Conservation (phyloP, 768 basidiomycete genomes). For the Suillus bovinus region DNA sequence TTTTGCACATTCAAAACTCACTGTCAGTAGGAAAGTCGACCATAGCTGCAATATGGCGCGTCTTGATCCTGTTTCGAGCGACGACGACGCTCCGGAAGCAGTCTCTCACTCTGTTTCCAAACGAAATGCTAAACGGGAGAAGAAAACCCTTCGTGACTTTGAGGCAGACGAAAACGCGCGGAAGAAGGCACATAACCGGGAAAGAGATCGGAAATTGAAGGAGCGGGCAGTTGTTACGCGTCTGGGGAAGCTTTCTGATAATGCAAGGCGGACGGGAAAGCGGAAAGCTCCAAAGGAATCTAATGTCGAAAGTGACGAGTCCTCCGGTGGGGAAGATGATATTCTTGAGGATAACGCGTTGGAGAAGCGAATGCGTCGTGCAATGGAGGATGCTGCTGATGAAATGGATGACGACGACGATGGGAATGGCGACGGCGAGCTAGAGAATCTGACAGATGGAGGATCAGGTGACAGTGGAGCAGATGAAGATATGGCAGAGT, state of each 20-base stretch:
- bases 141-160: slow-evolving; percentile 38
- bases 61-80: slow-evolving; percentile 22
- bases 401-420: slow-evolving; percentile 24
- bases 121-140: slow-evolving; percentile 37
- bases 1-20: neutral
- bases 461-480: slow-evolving; percentile 21
- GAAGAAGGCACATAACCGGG: slow-evolving; percentile 46
- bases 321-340: slow-evolving; percentile 21
- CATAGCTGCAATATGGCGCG: neutral
- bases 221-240: slow-evolving; percentile 39
- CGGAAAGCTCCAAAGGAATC: slow-evolving; percentile 25
- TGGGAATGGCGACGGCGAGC: slow-evolving; percentile 21
- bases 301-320: slow-evolving; percentile 28
- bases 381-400: slow-evolving; percentile 28
- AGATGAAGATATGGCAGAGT: slow-evolving; percentile 16
- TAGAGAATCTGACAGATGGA: slow-evolving; percentile 11
- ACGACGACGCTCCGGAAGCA: slow-evolving; percentile 51
- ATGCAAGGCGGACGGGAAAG: slow-evolving; percentile 13
- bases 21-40: neutral
- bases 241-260: slow-evolving; percentile 18
- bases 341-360: slow-evolving; percentile 6
- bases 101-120: slow-evolving; percentile 50
- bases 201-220: slow-evolving; percentile 50
- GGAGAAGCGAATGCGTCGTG: slow-evolving; percentile 28
- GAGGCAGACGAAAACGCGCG: slow-evolving; percentile 40